Conservation (phyloP, 176 grass and related monocot species). For the Carex scoparia region DNA sequence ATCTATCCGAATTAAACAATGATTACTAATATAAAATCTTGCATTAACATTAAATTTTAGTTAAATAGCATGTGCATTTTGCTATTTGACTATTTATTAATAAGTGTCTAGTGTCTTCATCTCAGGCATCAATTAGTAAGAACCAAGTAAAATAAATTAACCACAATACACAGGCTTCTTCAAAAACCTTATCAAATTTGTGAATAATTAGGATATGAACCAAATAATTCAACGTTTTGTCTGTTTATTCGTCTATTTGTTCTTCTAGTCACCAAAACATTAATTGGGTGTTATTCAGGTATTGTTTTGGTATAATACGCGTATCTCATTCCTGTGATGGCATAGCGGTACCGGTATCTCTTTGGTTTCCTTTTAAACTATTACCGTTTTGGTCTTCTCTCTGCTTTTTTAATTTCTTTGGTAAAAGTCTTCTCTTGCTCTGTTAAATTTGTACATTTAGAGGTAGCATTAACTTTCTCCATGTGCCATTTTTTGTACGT, state of each 20-base stretch:
- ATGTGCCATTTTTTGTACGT: not conserved
- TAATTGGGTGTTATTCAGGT: not conserved
- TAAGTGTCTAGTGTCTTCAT: not conserved
- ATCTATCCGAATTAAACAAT: not conserved
- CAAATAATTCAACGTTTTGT: not conserved
- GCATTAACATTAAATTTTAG: not conserved
- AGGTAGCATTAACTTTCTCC: not conserved
- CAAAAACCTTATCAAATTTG: not conserved
- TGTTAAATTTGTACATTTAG: not conserved
- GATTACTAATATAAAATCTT: not conserved
- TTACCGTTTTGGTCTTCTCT: not conserved
- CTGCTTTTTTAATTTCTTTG: too few species aligned
- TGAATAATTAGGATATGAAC: not conserved
- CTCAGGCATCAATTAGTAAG: not conserved
- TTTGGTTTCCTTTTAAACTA: not conserved
- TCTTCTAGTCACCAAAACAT: too few species aligned
- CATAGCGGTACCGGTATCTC: constrained; percentile 24
- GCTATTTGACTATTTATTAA: not conserved
- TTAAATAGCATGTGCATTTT: not conserved
- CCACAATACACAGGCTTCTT: not conserved
- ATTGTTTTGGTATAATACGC: not conserved
- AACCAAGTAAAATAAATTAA: not conserved
- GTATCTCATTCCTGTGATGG: not conserved
- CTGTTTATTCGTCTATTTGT: too few species aligned
- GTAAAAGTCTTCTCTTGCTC: too few species aligned